These are phyloP conservation scores for Plectosphaerella plurivora DNA, from an alignment of 2,329 filamentous ascomycete species.

Conservation along the genomic window DNA sequence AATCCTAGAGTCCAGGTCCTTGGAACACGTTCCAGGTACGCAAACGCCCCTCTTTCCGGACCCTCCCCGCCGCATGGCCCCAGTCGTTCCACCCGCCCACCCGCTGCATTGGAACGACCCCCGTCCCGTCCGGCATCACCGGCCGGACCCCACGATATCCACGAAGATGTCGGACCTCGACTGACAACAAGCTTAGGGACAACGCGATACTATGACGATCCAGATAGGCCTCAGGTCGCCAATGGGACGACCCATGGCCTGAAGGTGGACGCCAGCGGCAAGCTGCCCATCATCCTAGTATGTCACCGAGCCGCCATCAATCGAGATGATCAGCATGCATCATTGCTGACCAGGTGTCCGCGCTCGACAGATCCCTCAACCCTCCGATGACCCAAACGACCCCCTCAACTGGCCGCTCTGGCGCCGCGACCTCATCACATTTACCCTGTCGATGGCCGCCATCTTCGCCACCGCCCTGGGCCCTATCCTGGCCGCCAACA, in stretches of 20 bases:
- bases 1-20: slow-evolving; percentile 63
- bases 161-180: not conserved
- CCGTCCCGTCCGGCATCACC: slow-evolving; percentile 5
- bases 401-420: slow-evolving; percentile 82
- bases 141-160: slow-evolving; percentile 1
- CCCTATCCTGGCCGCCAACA: slow-evolving; percentile 84
- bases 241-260: slow-evolving; percentile 41
- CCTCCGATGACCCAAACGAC: slow-evolving; percentile 86
- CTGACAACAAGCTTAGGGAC: slow-evolving; percentile 40
- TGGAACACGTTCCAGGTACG: slow-evolving; percentile 69
- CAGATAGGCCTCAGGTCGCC: slow-evolving; percentile 39
- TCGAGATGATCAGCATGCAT: no score
- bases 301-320: not conserved
- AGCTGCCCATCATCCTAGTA: slow-evolving; percentile 71
- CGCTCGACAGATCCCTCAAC: slow-evolving; percentile 60
- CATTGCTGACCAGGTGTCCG: not conserved
- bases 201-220: slow-evolving; percentile 61
- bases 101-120: not conserved
- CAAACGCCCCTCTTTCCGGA: not conserved
- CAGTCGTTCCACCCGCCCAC: not conserved
- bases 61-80: not conserved
- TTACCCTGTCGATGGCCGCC: slow-evolving; percentile 72
- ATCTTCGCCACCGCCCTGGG: slow-evolving; percentile 82
- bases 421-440: slow-evolving; percentile 76
- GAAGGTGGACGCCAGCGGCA: slow-evolving; percentile 69